phyloP scores from a whole-genome alignment of 495 filamentous ascomycete genomes.

The Emericellopsis terricola region DNA sequence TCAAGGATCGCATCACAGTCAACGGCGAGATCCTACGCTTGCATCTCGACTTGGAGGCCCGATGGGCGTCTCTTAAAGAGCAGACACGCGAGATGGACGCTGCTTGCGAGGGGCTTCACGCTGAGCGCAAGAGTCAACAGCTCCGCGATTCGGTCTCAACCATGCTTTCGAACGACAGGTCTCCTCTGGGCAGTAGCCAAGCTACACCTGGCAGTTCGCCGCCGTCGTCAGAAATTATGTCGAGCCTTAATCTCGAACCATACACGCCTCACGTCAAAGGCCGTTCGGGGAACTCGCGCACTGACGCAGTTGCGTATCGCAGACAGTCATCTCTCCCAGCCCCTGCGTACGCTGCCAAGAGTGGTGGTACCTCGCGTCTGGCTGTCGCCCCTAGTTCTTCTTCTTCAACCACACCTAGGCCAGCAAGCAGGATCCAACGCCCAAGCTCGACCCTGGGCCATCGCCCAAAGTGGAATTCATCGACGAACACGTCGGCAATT shows the following conservation, averaged over 20 bases:
- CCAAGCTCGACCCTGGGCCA: constrained; percentile 29
- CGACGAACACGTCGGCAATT: constrained; percentile 49
- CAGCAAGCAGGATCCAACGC: constrained; percentile 24
- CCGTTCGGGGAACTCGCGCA: no score
- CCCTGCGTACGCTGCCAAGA: constrained; percentile 8
- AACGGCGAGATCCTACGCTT: constrained; percentile 85
- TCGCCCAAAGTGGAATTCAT: constrained; percentile 66
- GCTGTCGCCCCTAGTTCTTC: constrained; percentile 15
- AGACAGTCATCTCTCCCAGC: constrained; percentile 14
- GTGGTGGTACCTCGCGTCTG: constrained; percentile 14
- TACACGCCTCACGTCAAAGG: constrained; percentile 19
- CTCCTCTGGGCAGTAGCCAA: constrained; percentile 47
- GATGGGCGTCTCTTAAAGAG: constrained; percentile 57
- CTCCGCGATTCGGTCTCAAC: constrained; percentile 88
- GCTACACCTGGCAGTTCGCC: constrained; percentile 82
- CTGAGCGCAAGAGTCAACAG: constrained; percentile 47
- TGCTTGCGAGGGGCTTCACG: constrained; percentile 51
- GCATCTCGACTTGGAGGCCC: constrained; percentile 61
- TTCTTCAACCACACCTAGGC: constrained; percentile 35
- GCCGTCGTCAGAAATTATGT: constrained; percentile 71
- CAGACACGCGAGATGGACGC: constrained; percentile 61
- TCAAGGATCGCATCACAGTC: constrained; percentile 78
- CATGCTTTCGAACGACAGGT: constrained; percentile 73
- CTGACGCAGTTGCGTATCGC: constrained; percentile 15
- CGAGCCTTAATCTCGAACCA: constrained; percentile 30